Conservation (phyloP, 2,329 filamentous ascomycete genomes). For the Alternaria sp. region DNA sequence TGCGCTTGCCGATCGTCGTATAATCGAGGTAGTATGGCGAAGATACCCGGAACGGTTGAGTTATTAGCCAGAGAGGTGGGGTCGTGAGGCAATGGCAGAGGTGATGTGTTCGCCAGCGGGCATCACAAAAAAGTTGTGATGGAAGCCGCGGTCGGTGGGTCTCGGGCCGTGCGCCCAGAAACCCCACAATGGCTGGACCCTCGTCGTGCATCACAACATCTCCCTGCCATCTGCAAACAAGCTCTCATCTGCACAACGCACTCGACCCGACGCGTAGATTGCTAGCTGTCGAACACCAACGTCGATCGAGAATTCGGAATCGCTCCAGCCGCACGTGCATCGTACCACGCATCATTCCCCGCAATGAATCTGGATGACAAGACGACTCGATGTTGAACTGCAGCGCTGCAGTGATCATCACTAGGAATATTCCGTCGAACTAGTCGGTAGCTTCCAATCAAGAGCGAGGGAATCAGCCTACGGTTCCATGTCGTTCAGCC, state of each 20-base stretch:
- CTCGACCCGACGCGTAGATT: neutral
- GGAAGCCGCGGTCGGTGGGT: constrained; percentile 13
- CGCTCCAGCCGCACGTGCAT: neutral
- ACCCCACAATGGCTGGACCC: constrained; percentile 3
- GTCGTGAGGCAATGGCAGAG: constrained; percentile 16
- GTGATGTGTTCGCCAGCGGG: neutral
- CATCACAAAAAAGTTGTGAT: constrained; percentile 26
- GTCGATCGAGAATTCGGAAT: neutral
- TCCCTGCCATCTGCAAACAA: neutral
- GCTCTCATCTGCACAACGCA: neutral
- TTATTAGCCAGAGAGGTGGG: neutral
- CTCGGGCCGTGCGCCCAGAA: constrained; percentile 13
- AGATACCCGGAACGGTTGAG: neutral
- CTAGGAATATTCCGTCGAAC: neutral
- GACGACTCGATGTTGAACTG: neutral
- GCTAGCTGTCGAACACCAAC: neutral
- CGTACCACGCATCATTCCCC: neutral
- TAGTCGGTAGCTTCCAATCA: neutral
- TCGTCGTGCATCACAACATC: neutral
- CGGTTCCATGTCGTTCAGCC: neutral
- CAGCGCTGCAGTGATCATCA: constrained; percentile 1
- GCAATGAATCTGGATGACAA: neutral
- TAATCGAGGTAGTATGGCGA: neutral
- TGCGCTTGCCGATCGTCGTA: constrained; percentile 1
- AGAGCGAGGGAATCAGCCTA: neutral